Percentiles rank a stretch among this genome's conserved stretches.
These are phyloP conservation scores for Neofusicoccum laricinum DNA, from an alignment of 2,329 filamentous ascomycete species.

Conservation along the genomic window DNA sequence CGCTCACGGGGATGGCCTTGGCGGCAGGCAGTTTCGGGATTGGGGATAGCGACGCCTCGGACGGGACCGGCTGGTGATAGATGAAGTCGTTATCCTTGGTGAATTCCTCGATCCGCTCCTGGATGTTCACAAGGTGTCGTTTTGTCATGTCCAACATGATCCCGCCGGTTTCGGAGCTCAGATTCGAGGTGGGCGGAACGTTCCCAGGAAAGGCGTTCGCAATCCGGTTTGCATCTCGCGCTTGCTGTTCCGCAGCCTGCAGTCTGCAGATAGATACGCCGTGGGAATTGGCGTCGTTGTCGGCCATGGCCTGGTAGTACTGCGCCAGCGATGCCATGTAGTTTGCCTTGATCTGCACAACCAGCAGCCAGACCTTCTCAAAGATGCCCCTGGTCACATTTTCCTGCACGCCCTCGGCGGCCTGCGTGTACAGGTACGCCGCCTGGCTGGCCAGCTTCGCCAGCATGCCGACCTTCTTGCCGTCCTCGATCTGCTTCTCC, in stretches of 20 bases:
- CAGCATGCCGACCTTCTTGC: slow-evolving; percentile 86
- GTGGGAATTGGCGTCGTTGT: slow-evolving; percentile 84
- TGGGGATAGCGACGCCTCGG: slow-evolving; percentile 74
- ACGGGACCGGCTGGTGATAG: slow-evolving; percentile 89
- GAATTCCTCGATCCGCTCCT: slow-evolving; percentile 74
- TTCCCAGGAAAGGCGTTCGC: slow-evolving; percentile 78
- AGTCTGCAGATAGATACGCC: slow-evolving; percentile 81
- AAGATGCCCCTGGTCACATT: slow-evolving; percentile 90
- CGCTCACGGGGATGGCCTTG: slow-evolving; percentile 94
- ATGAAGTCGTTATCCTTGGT: slow-evolving; percentile 97
- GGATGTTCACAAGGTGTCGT: slow-evolving; percentile 74
- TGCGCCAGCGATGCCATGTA: slow-evolving; percentile 84
- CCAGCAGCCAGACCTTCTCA: slow-evolving; percentile 86
- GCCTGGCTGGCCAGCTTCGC: slow-evolving; percentile 93
- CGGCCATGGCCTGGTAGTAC: slow-evolving; percentile 88
- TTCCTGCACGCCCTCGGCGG: slow-evolving; percentile 85
- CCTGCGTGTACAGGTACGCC: slow-evolving; percentile 81
- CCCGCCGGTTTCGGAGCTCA: slow-evolving; percentile 73
- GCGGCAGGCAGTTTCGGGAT: slow-evolving; percentile 91
- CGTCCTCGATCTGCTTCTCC: slow-evolving; percentile 90
- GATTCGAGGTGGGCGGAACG: slow-evolving; percentile 76
- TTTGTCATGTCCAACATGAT: slow-evolving; percentile 78
- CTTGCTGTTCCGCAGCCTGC: slow-evolving; percentile 73
- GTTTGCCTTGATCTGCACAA: slow-evolving; percentile 82
- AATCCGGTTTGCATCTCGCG: slow-evolving; percentile 72